Percentiles rank a stretch among this genome's conserved stretches.
These are phyloP conservation scores for Cephaloascus albidus DNA, from an alignment of 805 yeast genomes.

Conservation along the genomic window DNA sequence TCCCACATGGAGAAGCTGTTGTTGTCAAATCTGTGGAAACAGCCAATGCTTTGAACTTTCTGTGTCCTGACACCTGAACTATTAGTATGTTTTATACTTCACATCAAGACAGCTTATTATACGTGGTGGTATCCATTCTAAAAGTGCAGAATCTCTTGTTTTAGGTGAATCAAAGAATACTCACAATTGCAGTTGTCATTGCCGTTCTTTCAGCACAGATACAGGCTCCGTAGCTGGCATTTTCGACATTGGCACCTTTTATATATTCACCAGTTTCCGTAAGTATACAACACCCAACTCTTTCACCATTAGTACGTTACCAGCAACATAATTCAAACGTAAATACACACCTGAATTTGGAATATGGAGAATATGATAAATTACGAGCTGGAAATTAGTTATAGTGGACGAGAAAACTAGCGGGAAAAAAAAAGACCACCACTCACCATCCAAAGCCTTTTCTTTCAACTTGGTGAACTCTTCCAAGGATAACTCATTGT, in stretches of 20 bases:
- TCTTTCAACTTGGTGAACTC: slow-evolving; percentile 14
- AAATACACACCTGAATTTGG: slow-evolving; percentile 45
- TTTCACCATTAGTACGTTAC: slow-evolving; percentile 6
- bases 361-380: slow-evolving; percentile 44
- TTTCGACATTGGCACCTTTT: slow-evolving; percentile 85
- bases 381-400: slow-evolving; percentile 20
- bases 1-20: slow-evolving; percentile 84
- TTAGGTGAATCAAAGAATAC: slow-evolving; percentile 8
- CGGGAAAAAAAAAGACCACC: neutral
- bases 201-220: slow-evolving; percentile 32
- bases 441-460: slow-evolving; percentile 13
- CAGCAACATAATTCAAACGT: neutral
- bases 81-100: no score
- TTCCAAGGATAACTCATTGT: slow-evolving; percentile 5
- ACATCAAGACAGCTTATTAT: no score
- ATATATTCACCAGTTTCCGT: slow-evolving; percentile 38
- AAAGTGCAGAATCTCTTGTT: no score
- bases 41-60: slow-evolving; percentile 48
- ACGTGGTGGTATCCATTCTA: no score
- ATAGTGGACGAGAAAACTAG: neutral
- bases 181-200: slow-evolving; percentile 20
- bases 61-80: slow-evolving; percentile 24
- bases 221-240: slow-evolving; percentile 74
- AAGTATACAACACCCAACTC: slow-evolving; percentile 77
- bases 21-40: slow-evolving; percentile 50